Conservation (phyloP, 1,284 basidiomycete genomes). For the Ganoderma sinense region DNA sequence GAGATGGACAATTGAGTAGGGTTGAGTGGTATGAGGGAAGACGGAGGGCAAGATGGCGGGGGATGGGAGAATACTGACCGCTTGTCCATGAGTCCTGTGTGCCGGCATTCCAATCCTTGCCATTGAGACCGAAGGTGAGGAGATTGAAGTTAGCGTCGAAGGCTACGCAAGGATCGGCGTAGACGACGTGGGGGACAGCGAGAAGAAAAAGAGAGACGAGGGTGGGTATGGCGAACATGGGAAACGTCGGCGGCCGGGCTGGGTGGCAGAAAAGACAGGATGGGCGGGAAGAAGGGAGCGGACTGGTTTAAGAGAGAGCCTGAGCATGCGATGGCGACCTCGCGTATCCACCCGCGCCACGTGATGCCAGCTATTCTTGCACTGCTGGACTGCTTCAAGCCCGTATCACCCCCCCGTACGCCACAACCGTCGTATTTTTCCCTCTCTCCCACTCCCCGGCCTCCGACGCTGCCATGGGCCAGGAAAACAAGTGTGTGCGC, state of each 20-base stretch:
- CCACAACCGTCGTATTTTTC: not conserved
- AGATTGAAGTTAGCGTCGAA: slow-evolving; percentile 79
- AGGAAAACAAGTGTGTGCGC: no score
- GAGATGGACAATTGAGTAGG: not conserved
- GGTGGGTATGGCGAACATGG: slow-evolving; percentile 53
- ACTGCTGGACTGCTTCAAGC: no score
- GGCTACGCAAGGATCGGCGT: slow-evolving; percentile 64
- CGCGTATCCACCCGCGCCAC: slow-evolving; percentile 2
- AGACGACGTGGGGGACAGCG: slow-evolving; percentile 48
- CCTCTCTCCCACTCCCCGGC: not conserved
- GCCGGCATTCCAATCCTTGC: slow-evolving; percentile 79
- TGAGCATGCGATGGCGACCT: not conserved
- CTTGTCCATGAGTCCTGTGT: slow-evolving; percentile 68
- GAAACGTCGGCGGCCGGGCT: slow-evolving; percentile 12
- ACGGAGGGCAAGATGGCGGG: not conserved
- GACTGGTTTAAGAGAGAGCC: slow-evolving; percentile 13
- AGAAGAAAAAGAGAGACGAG: slow-evolving; percentile 66
- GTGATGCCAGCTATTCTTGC: slow-evolving; percentile 11
- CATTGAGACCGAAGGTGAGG: slow-evolving; percentile 74
- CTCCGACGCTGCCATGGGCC: not conserved
- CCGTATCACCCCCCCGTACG: not conserved
- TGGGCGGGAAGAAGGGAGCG: not conserved
- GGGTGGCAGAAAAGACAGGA: slow-evolving; percentile 8
- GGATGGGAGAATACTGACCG: slow-evolving; percentile 46
- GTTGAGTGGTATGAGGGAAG: not conserved